phyloP scores from a whole-genome alignment of 2,329 filamentous ascomycete species.

The Arthrobotrys sphaeroides region DNA sequence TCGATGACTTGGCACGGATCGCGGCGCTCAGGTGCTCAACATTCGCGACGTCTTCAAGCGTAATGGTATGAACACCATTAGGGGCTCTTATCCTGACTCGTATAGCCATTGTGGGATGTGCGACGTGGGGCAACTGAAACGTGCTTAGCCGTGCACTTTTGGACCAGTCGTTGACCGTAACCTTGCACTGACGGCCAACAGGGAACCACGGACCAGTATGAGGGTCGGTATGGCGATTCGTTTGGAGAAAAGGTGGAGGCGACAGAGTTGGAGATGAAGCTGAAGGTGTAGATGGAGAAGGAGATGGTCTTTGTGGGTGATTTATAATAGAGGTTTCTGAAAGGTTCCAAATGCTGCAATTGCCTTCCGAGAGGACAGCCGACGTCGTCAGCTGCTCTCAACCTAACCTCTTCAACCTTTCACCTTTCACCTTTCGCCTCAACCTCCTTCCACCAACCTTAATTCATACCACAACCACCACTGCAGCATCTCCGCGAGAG shows the following conservation, averaged over 20 bases:
- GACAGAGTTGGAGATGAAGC: background rate
- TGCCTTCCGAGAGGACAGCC: conserved; percentile 23
- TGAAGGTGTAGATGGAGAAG: background rate
- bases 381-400: conserved; percentile 33
- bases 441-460: background rate
- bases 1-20: conserved; percentile 72
- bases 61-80: conserved; percentile 75
- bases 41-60: conserved; percentile 74
- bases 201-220: too few relatives aligned
- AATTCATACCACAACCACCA: background rate
- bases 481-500: background rate
- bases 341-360: background rate
- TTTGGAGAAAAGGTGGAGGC: background rate
- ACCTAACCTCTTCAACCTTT: background rate
- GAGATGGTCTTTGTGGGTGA: background rate
- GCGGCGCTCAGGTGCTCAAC: conserved; percentile 70
- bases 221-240: background rate
- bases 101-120: conserved; percentile 64
- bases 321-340: conserved; percentile 6
- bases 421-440: too few relatives aligned
- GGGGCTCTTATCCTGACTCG: conserved; percentile 79
- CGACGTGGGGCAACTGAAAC: conserved; percentile 20
- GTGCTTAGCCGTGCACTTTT: conserved; percentile 45
- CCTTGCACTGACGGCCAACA: too few relatives aligned
- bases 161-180: background rate